phyloP scores from a whole-genome alignment of 148 eudicot species.

The Beta vulgaris region DNA sequence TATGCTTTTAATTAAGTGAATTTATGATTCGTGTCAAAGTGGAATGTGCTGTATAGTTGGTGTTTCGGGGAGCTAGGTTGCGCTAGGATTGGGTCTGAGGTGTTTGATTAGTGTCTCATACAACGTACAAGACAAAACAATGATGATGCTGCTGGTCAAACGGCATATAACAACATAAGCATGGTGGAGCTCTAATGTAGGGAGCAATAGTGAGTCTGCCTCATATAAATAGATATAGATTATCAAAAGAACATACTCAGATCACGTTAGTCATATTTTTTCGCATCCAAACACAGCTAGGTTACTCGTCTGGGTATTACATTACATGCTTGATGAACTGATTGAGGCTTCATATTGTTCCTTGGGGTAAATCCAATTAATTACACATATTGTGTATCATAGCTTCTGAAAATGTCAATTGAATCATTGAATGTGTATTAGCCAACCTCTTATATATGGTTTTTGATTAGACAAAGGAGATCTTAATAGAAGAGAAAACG shows the following conservation, averaged over 20 bases:
- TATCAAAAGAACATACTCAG: not conserved
- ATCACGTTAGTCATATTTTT: not conserved
- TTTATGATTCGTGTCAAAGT: not conserved
- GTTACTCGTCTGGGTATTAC: not conserved
- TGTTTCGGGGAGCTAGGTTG: not conserved
- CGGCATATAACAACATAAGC: too few species aligned
- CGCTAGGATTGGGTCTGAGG: not conserved
- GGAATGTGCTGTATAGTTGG: not conserved
- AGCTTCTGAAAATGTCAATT: not conserved
- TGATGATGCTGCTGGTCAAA: not conserved
- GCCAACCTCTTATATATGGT: not conserved
- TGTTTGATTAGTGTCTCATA: not conserved
- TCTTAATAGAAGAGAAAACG: not conserved
- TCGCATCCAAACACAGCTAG: not conserved
- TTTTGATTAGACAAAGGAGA: not conserved
- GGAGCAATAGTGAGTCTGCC: not conserved
- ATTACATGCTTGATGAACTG: too few species aligned
- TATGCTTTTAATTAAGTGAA: not conserved
- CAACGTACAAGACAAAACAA: not conserved
- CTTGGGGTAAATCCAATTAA: too few species aligned
- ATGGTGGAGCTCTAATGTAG: not conserved
- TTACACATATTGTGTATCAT: too few species aligned
- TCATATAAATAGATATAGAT: not conserved
- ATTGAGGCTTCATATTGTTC: too few species aligned
- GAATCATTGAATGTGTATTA: too few species aligned